Evolutionary conservation across 2,329 filamentous ascomycete genomes (phyloP), one percentile per base, ranked within the genome.

Genomic region (Microdochium paspali): DNA sequence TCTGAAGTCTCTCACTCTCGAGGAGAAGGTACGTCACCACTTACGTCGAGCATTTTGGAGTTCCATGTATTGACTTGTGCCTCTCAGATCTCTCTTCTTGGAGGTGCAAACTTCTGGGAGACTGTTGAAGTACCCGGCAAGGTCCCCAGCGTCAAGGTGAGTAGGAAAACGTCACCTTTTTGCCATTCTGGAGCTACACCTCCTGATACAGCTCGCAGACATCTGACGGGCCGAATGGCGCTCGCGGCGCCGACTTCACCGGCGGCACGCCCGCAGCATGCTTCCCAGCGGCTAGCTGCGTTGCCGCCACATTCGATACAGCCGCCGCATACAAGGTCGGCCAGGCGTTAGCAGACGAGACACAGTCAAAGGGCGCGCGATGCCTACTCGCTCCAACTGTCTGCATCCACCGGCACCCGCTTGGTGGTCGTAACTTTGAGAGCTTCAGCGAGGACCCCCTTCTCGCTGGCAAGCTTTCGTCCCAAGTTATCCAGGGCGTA

Each of bases 341-440:
- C 12, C 64, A 69, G 13, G 65, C 79, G 18, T 72, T 85, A 48
- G 81, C 74, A n/a, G 70, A 77, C 23, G 82, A 68, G 42, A 56
- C 61, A 1, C 54, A 57, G 13, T 58, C 55, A 46, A 90, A 90
- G 65, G 84, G 82, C 45, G 76, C 84, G 9, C 82, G 88, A 55
- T 76, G 87, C 15, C 78, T 85, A 54, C 71, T 90, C 10, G 86
- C 84, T 2, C 86, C 86, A 0, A 77, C 73, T 0, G 68, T 75
- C 31, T 74, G 67, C 53, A 72, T 73, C 31, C 70, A 73, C 35
- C 65, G 71, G 4, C 68, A 67, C 12, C 72, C 71, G 0, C 61
- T 74, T 0, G 71, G 71, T 6, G 72, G 72, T 3, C 66, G 72
- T 26, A 69, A 69, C 39, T 74, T 74, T 50, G 72, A 75, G 51